These are phyloP conservation scores for Aspergillus biplanus DNA, from an alignment of 495 filamentous ascomycete genomes.

Conservation along the genomic window DNA sequence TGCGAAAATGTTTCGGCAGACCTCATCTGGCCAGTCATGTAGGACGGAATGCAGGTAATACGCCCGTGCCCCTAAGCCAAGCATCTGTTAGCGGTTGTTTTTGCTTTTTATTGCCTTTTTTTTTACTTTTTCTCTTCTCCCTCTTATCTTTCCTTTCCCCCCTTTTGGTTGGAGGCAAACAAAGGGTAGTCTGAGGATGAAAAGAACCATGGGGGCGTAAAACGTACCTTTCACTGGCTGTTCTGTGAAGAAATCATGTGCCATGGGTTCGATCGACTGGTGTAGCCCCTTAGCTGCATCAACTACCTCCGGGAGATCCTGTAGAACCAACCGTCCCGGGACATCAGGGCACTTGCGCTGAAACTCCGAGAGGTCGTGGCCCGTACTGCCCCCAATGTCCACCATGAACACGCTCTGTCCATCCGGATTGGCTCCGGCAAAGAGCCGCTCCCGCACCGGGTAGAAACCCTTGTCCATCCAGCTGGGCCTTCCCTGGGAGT, in stretches of 20 bases:
- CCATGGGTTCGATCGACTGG: slow-evolving; percentile 41
- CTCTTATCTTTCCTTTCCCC: too few species aligned
- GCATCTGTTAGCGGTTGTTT: slow-evolving; percentile 1
- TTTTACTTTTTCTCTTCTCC: background rate
- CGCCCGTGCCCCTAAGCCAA: slow-evolving; percentile 37
- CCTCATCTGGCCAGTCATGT: slow-evolving; percentile 54
- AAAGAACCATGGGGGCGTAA: background rate
- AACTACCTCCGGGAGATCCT: slow-evolving; percentile 36
- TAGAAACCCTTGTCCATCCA: slow-evolving; percentile 52
- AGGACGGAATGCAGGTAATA: slow-evolving; percentile 47
- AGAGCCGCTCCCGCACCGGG: slow-evolving; percentile 40
- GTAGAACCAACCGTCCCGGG: slow-evolving; percentile 36
- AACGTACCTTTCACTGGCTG: slow-evolving; percentile 10
- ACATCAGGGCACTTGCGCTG: slow-evolving; percentile 28
- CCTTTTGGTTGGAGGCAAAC: background rate
- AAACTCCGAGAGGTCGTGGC: slow-evolving; percentile 42
- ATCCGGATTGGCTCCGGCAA: slow-evolving; percentile 23
- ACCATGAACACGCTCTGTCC: slow-evolving; percentile 33
- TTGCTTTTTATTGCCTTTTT: too few species aligned
- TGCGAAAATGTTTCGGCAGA: slow-evolving; percentile 40
- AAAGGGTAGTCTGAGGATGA: background rate
- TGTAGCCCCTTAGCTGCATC: slow-evolving; percentile 16
- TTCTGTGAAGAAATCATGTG: slow-evolving; percentile 16
- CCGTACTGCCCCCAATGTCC: slow-evolving; percentile 40
- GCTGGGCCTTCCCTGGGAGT: slow-evolving; percentile 42